Base-by-base conservation (phyloP, 805 yeast species). In the Ogataea nonfermentans region DNA sequence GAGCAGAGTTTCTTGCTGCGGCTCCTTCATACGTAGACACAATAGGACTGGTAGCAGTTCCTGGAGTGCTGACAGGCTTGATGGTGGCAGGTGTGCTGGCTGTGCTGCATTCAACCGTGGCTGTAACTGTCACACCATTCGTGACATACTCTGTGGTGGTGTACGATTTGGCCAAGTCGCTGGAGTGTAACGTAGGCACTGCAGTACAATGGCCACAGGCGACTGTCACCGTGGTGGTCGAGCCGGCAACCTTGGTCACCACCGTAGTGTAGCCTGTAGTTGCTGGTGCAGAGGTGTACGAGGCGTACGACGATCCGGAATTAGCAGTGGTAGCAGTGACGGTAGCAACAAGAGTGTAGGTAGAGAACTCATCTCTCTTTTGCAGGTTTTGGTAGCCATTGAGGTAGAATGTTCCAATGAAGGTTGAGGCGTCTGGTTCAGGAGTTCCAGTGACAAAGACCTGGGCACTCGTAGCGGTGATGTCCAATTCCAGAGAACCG, bases 141-240 rank as follows among this genome's bases (percentile, higher is more conserved):
- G 30, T 19, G 25, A 47, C 37, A 11, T 35, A 23, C 14, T 12
- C 31, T 10, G 44, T 23, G 3, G 49, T 39, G 13, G 49, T 42
- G 41, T 47, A 48, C 13, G 33, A 22, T 8, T 33, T 39, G 6
- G 48, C 24, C 27, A 47, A 32, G 23, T 37, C 49, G 9, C 28
- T 13, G 9, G 41, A n/a, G 14, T 24, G 32, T 14, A 42, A 40
- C n/a, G 41, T 35, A 16, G 30, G 30, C 13, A 43, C 29, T 1
- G 39, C 8, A 3, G 35, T 17, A 28, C 53, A 49, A 9, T 32
- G 16, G n/a, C 46, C 48, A 34, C 49, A 47, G 14, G 51, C 27
- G 28, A 47, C 49, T 16, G 53, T 49, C 15, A 47, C 50, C 24
- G 50, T 47, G 9, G 52, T 47, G 9, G 42, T 19, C 4, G 35